Evolutionary conservation across 1,139 yeast species (phyloP), one percentile per base, ranked within the genome.

Genomic region (Magnusiomyces ingens): DNA sequence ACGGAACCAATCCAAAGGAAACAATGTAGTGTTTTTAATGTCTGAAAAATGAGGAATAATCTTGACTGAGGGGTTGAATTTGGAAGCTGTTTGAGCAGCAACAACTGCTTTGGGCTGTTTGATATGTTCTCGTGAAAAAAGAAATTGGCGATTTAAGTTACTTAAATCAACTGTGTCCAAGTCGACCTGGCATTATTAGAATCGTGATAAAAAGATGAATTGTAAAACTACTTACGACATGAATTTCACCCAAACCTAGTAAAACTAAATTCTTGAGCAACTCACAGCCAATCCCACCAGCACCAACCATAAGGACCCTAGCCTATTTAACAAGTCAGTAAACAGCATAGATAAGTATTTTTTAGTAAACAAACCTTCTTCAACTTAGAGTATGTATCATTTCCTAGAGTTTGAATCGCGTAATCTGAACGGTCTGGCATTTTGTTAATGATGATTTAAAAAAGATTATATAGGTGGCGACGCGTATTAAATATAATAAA

Each of bases 251-350:
- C 62, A 86, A 85, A 2, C 95, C 95, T 60, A 89, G 77, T 59
- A 91, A 71, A 6, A 90, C 82, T 52, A 94, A 74, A 65, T 94
- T 88, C 66, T 94, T 94, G 56, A 94, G 74, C 44, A 94, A 73
- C 68, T 94, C 99, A 68, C 98, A 94, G 3, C 99, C 99, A 59
- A 94, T 91, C n/a, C 99, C 99, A 32, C 99, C 99, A 0, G 99
- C 97, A 2, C 99, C 99, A 0, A 94, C 96, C 73, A 94, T 75
- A 48, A 94, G 73, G 19, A 93, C 90, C 57, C 64, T 67, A 45
- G 61, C 54, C 66, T 63, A 41, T 8, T 12, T n/a, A 13, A 11
- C 22, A 17, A 1, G 50, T 49, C 22, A 50, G 45, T 35, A 41
- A 21, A 26, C 18, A 32, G 18, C 19, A 48, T 12, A 42, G 11